Evolutionary conservation across 495 filamentous ascomycete species (phyloP).

Genomic region (Aspergillus biplanus): DNA sequence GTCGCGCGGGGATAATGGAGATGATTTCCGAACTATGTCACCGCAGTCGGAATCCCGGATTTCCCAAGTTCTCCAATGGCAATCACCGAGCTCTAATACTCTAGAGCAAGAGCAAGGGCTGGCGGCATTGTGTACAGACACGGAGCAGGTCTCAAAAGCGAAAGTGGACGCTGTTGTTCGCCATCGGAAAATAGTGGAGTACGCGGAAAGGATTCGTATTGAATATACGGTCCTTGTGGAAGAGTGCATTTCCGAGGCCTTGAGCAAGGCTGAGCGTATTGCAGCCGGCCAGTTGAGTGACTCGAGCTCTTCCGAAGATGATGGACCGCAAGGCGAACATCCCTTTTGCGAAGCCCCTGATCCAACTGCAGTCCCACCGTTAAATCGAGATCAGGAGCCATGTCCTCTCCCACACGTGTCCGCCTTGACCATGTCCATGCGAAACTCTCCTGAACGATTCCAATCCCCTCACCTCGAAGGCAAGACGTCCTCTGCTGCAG

Average conservation of each 20-base stretch:
- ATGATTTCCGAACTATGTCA: slow-evolving; percentile 85
- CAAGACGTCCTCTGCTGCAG: slow-evolving; percentile 62
- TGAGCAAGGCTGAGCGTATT: slow-evolving; percentile 87
- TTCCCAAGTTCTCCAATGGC: slow-evolving; percentile 92
- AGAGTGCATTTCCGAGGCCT: slow-evolving; percentile 90
- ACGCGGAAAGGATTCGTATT: slow-evolving; percentile 90
- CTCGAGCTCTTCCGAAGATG: slow-evolving; percentile 59
- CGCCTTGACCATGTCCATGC: slow-evolving; percentile 48
- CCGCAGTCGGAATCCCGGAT: slow-evolving; percentile 93
- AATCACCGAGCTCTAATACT: slow-evolving; percentile 86
- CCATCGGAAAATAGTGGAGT: slow-evolving; percentile 91
- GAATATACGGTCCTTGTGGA: slow-evolving; percentile 91
- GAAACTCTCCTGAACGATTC: slow-evolving; percentile 41
- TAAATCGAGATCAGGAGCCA: slow-evolving; percentile 19
- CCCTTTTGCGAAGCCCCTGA: slow-evolving; percentile 6
- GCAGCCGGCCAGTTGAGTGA: slow-evolving; percentile 84
- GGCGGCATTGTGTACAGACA: slow-evolving; percentile 84
- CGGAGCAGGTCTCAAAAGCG: slow-evolving; percentile 74
- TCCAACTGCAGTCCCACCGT: slow-evolving; percentile 11
- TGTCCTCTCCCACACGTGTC: slow-evolving; percentile 36
- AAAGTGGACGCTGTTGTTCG: slow-evolving; percentile 94
- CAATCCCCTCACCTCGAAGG: slow-evolving; percentile 39
- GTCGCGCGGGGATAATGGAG: slow-evolving; percentile 61
- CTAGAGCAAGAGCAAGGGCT: slow-evolving; percentile 95
- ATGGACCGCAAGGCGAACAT: slow-evolving; percentile 40